A percentile compares a stretch with the other conserved stretches of the same genome.
phyloP scores from a whole-genome alignment of 805 yeast genomes.

The Starmerella scarabaei region DNA sequence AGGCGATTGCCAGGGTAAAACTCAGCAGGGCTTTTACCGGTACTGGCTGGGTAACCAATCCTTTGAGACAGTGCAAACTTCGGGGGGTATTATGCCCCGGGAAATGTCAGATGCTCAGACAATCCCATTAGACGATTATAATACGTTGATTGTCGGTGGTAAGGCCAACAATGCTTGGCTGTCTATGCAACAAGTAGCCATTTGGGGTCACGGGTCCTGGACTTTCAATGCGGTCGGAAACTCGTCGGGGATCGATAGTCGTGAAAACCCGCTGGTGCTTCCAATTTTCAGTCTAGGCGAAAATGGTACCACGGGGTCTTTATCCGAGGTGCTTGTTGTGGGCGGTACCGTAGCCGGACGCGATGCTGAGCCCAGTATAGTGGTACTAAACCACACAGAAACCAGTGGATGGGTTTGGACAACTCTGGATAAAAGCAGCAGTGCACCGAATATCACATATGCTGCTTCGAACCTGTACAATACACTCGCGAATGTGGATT shows the following conservation, averaged over 20 bases:
- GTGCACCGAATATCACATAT: slow-evolving; percentile 1
- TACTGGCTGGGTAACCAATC: slow-evolving; percentile 15
- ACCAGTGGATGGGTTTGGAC: slow-evolving; percentile 36
- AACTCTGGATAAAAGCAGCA: background rate
- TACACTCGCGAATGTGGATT: slow-evolving; percentile 5
- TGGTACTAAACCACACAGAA: slow-evolving; percentile 29
- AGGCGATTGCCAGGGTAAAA: slow-evolving; percentile 21
- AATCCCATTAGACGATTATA: slow-evolving; percentile 12
- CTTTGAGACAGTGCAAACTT: slow-evolving; percentile 11
- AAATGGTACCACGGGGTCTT: slow-evolving; percentile 7
- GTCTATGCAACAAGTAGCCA: slow-evolving; percentile 56
- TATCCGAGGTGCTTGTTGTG: slow-evolving; percentile 35
- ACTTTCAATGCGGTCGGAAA: slow-evolving; percentile 34
- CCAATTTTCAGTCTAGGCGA: slow-evolving; percentile 35
- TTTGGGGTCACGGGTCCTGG: slow-evolving; percentile 64
- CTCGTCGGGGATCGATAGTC: slow-evolving; percentile 35
- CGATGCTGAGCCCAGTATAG: slow-evolving; percentile 34
- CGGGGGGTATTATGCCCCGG: slow-evolving; percentile 19
- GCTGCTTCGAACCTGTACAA: slow-evolving; percentile 16
- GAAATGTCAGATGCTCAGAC: slow-evolving; percentile 20
- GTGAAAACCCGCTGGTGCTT: slow-evolving; percentile 40
- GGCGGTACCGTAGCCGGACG: slow-evolving; percentile 44
- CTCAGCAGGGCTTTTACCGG: slow-evolving; percentile 18
- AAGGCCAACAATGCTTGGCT: slow-evolving; percentile 52
- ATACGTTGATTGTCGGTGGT: slow-evolving; percentile 46